Percentiles rank a stretch among this genome's conserved stretches.
These are phyloP conservation scores for Scytalidium lignicola DNA, from an alignment of 2,329 filamentous ascomycete species.

Conservation along the genomic window DNA sequence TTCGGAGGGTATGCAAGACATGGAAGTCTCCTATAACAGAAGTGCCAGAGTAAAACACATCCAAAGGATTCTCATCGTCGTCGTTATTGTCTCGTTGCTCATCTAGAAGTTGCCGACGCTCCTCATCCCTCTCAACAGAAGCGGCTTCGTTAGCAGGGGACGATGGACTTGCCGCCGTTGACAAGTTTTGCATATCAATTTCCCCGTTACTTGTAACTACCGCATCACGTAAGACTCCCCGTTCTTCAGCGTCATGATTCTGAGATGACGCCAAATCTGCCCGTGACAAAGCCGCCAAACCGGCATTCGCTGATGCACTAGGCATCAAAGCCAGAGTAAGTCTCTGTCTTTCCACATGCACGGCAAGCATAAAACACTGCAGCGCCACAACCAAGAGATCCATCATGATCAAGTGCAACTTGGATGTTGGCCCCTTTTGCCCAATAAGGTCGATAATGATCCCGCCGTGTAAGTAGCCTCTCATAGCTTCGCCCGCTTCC, in stretches of 20 bases:
- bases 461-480: slow-evolving; percentile 63
- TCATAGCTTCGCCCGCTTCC: slow-evolving; percentile 52
- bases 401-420: slow-evolving; percentile 47
- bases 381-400: slow-evolving; percentile 52
- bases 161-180: neutral
- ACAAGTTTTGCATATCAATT: slow-evolving; percentile 24
- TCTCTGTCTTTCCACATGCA: slow-evolving; percentile 55
- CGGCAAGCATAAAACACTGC: slow-evolving; percentile 60
- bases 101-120: slow-evolving; percentile 17
- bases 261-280: slow-evolving; percentile 15
- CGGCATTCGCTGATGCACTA: neutral
- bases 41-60: slow-evolving; percentile 27
- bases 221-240: slow-evolving; percentile 21
- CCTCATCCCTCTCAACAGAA: too few relatives aligned
- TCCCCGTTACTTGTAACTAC: slow-evolving; percentile 14
- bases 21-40: slow-evolving; percentile 27
- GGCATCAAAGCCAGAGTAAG: slow-evolving; percentile 31
- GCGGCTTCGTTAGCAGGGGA: slow-evolving; percentile 3
- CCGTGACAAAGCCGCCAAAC: slow-evolving; percentile 14
- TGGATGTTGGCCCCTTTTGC: slow-evolving; percentile 56
- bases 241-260: slow-evolving; percentile 28
- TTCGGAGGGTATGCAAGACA: slow-evolving; percentile 24
- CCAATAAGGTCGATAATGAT: slow-evolving; percentile 64
- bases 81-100: slow-evolving; percentile 16
- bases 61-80: slow-evolving; percentile 20